Evolutionary conservation across 192 early-diverging fungal species (phyloP), one percentile per base, ranked within the genome.

Genomic region (Dispira parvispora): DNA sequence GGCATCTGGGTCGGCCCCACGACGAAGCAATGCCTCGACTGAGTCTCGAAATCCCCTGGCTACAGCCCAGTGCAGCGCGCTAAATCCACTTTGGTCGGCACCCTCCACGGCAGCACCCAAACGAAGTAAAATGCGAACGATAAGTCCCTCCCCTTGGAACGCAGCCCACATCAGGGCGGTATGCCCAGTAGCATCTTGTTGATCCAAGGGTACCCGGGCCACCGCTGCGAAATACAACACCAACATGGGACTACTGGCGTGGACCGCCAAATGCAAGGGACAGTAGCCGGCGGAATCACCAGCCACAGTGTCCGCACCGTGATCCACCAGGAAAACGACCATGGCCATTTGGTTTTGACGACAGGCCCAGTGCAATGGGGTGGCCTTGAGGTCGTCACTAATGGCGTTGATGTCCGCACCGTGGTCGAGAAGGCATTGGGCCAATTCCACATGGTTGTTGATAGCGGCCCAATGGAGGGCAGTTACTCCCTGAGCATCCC

Each of bases 111-210:
- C 76, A 5, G 94, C 90, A 16, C 84, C 85, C 28, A 81, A 69
- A 26, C 75, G 73, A 26, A 96, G 61, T 28, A 96, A 71, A 42
- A 88, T 72, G 53, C 84, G 78, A 11, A 90, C 75, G 28, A 82
- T 78, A 25, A 81, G 63, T 38, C 82, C 77, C 69, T 89, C 88
- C 1, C 85, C 86, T 68, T 91, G 87, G 68, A 94, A 97, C 0
- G 88, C 85, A 1, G 88, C 84, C 96, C 96, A 98, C 89, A 96
- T 95, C 26, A 98, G 74, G 50, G 88, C 77, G 13, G 96, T 98
- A 42, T 90, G 82, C 28, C 85, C 85, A 55, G 88, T 75, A 3
- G 75, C 71, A 63, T 98, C 96, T 6, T 73, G 68, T 0, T 69
- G 56, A 66, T 98, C 88, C 5, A 90, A 77, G 55, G 84, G 84